These are phyloP conservation scores for Orbilia quercus DNA, from an alignment of 2,329 filamentous ascomycete genomes.

Conservation along the genomic window DNA sequence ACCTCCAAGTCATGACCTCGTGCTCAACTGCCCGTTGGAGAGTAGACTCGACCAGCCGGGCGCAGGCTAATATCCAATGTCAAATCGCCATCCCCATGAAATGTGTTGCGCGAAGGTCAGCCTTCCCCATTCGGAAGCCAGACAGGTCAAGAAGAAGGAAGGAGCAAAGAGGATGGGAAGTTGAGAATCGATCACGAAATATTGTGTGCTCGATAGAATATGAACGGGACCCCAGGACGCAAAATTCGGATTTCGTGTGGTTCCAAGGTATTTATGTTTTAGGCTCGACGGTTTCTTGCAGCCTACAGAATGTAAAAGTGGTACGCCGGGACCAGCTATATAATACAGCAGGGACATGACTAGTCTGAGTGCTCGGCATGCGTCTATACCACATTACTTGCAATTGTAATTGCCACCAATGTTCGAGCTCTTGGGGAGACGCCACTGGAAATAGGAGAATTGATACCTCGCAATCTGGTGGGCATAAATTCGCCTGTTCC, in stretches of 20 bases:
- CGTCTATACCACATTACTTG: slow-evolving; percentile 20
- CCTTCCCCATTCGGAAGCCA: slow-evolving; percentile 26
- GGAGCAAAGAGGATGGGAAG: slow-evolving; percentile 25
- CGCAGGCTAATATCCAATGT: too few relatives aligned
- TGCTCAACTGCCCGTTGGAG: slow-evolving; percentile 8
- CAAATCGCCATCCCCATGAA: background rate
- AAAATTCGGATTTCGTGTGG: slow-evolving; percentile 13
- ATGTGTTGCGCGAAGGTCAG: slow-evolving; percentile 43
- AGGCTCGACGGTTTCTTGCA: slow-evolving; percentile 10
- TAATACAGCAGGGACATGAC: too few relatives aligned
- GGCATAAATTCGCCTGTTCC: slow-evolving; percentile 31
- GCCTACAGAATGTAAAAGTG: slow-evolving; percentile 12
- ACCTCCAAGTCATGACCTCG: background rate
- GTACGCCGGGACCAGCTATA: background rate
- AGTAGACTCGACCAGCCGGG: too few relatives aligned
- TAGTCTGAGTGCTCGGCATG: too few relatives aligned
- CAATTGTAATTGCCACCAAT: slow-evolving; percentile 13
- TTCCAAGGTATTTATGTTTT: slow-evolving; percentile 12
- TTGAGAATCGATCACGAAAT: slow-evolving; percentile 42
- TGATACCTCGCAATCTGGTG: slow-evolving; percentile 28
- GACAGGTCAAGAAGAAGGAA: slow-evolving; percentile 11
- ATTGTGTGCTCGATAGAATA: slow-evolving; percentile 29
- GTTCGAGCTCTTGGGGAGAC: slow-evolving; percentile 1
- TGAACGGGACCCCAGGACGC: slow-evolving; percentile 1
- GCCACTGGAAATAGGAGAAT: background rate